Evolutionary conservation across 352 stramenopile species (phyloP).

Genomic region (Phytophthora agathidicida): DNA sequence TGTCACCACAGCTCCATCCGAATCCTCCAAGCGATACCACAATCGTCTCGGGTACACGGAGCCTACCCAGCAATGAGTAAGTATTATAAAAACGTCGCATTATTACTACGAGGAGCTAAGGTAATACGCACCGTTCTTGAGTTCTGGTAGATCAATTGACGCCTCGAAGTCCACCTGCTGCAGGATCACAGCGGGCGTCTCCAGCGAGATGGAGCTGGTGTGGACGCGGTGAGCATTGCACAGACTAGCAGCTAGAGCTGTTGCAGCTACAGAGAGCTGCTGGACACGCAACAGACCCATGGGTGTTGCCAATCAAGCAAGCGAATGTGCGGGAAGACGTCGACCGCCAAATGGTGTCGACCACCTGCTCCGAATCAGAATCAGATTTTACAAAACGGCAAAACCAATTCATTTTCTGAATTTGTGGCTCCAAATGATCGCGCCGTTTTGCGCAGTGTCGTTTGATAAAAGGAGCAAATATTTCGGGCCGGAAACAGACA

Average conservation of each 20-base stretch:
- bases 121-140: constrained; percentile 70
- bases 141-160: constrained; percentile 65
- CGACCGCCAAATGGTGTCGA: too few species aligned
- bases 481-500: too few species aligned
- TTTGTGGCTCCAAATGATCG: too few species aligned
- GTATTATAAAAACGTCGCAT: not conserved
- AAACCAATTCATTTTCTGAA: constrained; percentile 7
- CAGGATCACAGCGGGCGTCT: constrained; percentile 74
- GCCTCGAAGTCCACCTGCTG: constrained; percentile 71
- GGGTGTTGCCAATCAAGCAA: constrained; percentile 13
- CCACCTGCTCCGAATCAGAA: constrained; percentile 1
- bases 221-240: constrained; percentile 14
- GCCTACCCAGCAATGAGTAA: constrained; percentile 28
- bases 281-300: constrained; percentile 26
- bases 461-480: too few species aligned
- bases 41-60: constrained; percentile 74
- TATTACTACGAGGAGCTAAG: not conserved
- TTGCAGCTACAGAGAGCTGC: not conserved
- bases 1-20: constrained; percentile 45
- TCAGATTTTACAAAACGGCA: not conserved
- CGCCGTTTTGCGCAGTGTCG: too few species aligned
- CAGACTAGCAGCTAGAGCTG: not conserved
- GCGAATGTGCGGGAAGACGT: constrained; percentile 4
- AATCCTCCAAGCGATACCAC: constrained; percentile 61
- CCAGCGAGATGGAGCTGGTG: constrained; percentile 11